Conservation (phyloP, 768 basidiomycete species). For the Podaxis pistillaris region DNA sequence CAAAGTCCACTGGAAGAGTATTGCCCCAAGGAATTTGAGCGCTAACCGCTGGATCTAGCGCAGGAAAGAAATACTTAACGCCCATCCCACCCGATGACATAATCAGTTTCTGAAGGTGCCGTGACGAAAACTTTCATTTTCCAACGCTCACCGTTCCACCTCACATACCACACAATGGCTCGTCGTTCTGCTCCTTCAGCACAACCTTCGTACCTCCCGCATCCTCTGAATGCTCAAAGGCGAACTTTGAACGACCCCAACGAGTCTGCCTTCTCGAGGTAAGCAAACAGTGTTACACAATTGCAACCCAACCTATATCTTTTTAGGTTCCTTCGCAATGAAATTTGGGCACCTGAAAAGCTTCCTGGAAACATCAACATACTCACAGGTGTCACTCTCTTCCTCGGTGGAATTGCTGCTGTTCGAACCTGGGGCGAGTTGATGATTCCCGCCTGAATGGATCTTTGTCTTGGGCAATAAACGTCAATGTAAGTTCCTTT, state of each 20-base stretch:
- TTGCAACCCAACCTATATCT: background rate
- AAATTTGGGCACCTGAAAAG: constrained; percentile 74
- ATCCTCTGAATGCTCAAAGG: constrained; percentile 35
- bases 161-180: constrained; percentile 48
- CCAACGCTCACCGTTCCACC: constrained; percentile 11
- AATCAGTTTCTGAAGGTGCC: background rate
- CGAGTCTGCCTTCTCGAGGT: constrained; percentile 60
- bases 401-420: constrained; percentile 66
- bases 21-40: no score
- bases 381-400: constrained; percentile 61
- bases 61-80: no score
- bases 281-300: constrained; percentile 21
- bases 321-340: constrained; percentile 50
- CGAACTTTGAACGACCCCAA: constrained; percentile 51
- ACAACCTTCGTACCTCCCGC: constrained; percentile 59
- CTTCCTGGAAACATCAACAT: constrained; percentile 72
- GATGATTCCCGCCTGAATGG: constrained; percentile 60
- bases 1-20: no score
- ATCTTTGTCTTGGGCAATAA: background rate
- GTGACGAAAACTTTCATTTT: constrained; percentile 13
- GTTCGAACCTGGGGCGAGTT: constrained; percentile 79
- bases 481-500: background rate
- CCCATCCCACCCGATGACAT: background rate
- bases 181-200: constrained; percentile 57
- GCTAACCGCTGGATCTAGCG: background rate